Base-by-base conservation (phyloP, 2,329 filamentous ascomycete genomes). In the Paraphaeosphaeria sporulosa region DNA sequence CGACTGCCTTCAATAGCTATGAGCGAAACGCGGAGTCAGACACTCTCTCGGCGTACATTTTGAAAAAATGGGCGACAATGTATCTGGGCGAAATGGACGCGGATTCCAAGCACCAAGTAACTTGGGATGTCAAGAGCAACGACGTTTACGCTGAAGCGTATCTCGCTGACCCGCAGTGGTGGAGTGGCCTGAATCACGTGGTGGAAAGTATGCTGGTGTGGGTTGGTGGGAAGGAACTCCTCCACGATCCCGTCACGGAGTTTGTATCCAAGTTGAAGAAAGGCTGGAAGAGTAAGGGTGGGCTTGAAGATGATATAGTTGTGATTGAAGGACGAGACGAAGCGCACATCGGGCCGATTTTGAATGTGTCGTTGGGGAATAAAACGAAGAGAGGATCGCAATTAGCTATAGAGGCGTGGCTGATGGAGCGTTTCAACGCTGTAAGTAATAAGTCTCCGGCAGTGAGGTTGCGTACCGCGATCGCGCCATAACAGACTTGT, bases 251-350 rank as follows among this genome's bases (percentile, higher is more conserved):
- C 13, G 23, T 59, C 2, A 7, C n/a, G 5, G 57, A 43, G n/a
- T 49, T 49, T 21, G 49, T 21, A 2, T 67, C 74, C 48, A 82
- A 76, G 58, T 69, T 86, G 12, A 76, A 77, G 67, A 71, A 73
- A 40, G 74, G 74, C 27, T 68, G 69, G 61, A 59, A 42, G 21
- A 9, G 15, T n/a, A 25, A 32, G 8, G 51, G 57, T 27, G 44
- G 57, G 10, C 17, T 36, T 7, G 23, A 67, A 32, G 23, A 34
- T 17, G 59, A 61, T 23, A 64, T 68, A 4, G 63, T 71, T 46
- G 43, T 72, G 12, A 68, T 77, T 15, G 64, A 73, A 10, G 60
- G 70, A 43, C 63, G 63, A n/a, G 65, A 63, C 6, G 71, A 63
- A 2, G 64, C 64, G 8, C 76, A 78, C 63, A 73, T 75, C 50